A percentile compares a stretch with the other conserved stretches of the same genome.
Conservation (phyloP, 495 filamentous ascomycete species). For the Hypoxylon trugodes region DNA sequence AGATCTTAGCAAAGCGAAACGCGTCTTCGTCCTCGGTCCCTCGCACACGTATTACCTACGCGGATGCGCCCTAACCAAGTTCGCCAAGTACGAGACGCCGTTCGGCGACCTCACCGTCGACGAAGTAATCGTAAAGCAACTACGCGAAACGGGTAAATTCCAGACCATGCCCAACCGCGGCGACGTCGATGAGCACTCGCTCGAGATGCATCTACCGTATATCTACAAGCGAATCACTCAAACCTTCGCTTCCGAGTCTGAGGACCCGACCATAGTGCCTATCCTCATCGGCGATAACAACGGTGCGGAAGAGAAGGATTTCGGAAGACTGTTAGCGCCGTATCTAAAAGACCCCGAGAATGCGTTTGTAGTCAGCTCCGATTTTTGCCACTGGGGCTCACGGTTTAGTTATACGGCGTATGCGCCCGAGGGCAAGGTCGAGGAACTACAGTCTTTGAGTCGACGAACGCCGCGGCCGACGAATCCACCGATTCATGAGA, state of each 20-base stretch:
- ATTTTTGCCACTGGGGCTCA: constrained; percentile 96
- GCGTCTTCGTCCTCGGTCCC: constrained; percentile 92
- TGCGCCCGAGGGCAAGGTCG: constrained; percentile 58
- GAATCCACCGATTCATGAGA: constrained; percentile 77
- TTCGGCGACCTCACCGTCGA: constrained; percentile 84
- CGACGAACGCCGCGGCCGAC: constrained; percentile 43
- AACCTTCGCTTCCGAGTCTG: constrained; percentile 55
- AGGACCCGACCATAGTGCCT: constrained; percentile 81
- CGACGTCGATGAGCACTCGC: constrained; percentile 91
- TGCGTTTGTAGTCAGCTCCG: constrained; percentile 87
- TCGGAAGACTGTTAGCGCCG: constrained; percentile 76
- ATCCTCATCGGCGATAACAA: constrained; percentile 87
- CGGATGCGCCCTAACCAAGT: constrained; percentile 78
- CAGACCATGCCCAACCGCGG: constrained; percentile 72
- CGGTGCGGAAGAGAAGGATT: constrained; percentile 68
- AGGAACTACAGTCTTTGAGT: constrained; percentile 30
- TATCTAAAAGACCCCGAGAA: constrained; percentile 81
- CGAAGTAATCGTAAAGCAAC: constrained; percentile 66
- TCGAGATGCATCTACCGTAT: constrained; percentile 97
- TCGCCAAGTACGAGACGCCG: constrained; percentile 82
- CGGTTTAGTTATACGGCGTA: constrained; percentile 91
- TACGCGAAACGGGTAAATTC: constrained; percentile 72
- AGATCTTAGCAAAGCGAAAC: constrained; percentile 81
- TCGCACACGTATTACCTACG: constrained; percentile 87
- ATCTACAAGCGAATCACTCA: constrained; percentile 82